phyloP scores from a whole-genome alignment of 768 basidiomycete species.

The Fistulinella prunicolor region DNA sequence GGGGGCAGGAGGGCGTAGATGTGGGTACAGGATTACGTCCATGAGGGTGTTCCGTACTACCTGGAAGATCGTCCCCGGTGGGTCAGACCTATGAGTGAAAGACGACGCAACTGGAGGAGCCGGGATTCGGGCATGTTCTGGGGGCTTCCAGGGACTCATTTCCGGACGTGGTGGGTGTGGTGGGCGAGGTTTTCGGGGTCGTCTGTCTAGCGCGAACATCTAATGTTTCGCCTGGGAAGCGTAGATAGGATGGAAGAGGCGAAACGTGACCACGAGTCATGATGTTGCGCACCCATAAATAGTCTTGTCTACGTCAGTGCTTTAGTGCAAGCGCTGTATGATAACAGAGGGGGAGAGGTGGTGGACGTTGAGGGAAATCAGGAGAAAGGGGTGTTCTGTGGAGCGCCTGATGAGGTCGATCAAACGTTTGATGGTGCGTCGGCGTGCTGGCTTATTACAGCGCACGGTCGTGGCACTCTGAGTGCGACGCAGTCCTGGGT shows the following conservation, averaged over 20 bases:
- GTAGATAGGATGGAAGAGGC: constrained; percentile 13
- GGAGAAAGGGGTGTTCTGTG: background rate
- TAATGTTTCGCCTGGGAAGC: background rate
- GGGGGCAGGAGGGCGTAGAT: constrained; percentile 11
- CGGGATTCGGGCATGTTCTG: background rate
- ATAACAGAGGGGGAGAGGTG: constrained; percentile 7
- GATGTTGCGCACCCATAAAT: constrained; percentile 13
- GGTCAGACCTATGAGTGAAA: background rate
- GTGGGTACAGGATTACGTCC: constrained; percentile 14
- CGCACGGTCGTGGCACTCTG: background rate
- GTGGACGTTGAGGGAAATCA: background rate
- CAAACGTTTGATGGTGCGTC: background rate
- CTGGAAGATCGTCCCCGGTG: background rate
- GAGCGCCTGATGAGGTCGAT: background rate
- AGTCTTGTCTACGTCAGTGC: background rate
- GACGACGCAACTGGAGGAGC: background rate
- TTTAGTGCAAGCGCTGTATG: constrained; percentile 3
- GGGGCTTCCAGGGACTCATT: background rate
- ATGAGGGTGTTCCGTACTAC: background rate
- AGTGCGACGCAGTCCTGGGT: background rate
- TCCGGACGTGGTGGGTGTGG: background rate
- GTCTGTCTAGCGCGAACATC: background rate
- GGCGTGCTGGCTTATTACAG: background rate
- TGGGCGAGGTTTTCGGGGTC: background rate
- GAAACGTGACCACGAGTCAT: constrained; percentile 8